Percentiles rank a stretch among this genome's conserved stretches.
Conservation (phyloP, 306 rosid species). For the Ormosia semicastrata region DNA sequence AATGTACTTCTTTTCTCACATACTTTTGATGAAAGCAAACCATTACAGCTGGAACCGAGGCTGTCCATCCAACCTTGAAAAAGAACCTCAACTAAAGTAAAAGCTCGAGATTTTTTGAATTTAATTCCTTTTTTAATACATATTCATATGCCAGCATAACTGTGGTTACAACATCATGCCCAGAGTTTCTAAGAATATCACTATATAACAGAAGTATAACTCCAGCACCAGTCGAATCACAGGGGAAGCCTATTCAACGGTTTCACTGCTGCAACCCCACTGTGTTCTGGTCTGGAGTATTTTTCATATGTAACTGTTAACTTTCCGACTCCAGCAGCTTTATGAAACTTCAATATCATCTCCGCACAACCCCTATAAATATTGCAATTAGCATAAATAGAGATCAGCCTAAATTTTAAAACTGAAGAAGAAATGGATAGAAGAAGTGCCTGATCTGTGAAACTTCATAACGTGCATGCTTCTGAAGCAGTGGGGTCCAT, state of each 20-base stretch:
- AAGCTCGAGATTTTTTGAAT: no score
- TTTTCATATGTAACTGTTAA: slow-evolving; percentile 66
- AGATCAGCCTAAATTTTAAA: neutral
- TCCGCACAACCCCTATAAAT: slow-evolving; percentile 64
- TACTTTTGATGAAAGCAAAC: neutral
- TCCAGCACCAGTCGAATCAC: slow-evolving; percentile 32
- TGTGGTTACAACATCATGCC: slow-evolving; percentile 14
- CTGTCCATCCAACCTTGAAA: neutral
- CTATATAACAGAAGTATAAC: neutral
- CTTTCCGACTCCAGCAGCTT: slow-evolving; percentile 58
- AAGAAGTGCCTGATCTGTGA: slow-evolving; percentile 63
- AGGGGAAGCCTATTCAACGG: slow-evolving; percentile 67
- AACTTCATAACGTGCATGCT: slow-evolving; percentile 67
- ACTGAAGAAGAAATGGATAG: neutral
- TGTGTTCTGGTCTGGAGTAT: slow-evolving; percentile 51
- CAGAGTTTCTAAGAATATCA: neutral
- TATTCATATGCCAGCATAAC: neutral
- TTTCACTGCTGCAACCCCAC: slow-evolving; percentile 55
- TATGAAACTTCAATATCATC: slow-evolving; percentile 72
- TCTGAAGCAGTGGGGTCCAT: slow-evolving; percentile 76
- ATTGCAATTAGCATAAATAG: slow-evolving; percentile 8
- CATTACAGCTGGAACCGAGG: neutral
- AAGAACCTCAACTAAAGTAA: neutral
- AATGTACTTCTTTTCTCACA: no score
- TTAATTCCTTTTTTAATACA: neutral